Percentiles rank a stretch among this genome's conserved stretches.
phyloP scores from a whole-genome alignment of 768 basidiomycete genomes.

The Termitomyces eurrhizus region DNA sequence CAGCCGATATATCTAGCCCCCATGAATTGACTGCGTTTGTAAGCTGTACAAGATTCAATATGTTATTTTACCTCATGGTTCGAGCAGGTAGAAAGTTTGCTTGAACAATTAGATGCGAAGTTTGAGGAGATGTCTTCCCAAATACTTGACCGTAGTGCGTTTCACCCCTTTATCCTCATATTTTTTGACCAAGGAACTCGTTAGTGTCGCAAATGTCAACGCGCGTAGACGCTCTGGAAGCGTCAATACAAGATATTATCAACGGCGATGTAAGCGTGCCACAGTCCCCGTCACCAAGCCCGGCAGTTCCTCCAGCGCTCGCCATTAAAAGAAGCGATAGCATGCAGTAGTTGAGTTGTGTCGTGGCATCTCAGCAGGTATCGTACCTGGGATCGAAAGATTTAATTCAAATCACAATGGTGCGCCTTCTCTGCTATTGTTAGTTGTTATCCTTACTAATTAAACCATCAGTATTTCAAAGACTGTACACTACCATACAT shows the following conservation, averaged over 20 bases:
- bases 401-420: not conserved
- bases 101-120: conserved; percentile 84
- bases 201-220: conserved; percentile 92
- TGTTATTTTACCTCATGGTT: not conserved
- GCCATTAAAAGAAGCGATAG: conserved; percentile 42
- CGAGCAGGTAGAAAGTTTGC: conserved; percentile 76
- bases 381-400: not conserved
- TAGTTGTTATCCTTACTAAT: not conserved
- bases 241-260: conserved; percentile 90
- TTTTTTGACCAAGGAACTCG: conserved; percentile 4
- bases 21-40: conserved; percentile 95
- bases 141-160: conserved; percentile 78
- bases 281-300: conserved; percentile 54
- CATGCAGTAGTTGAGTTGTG: conserved; percentile 13
- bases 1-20: conserved; percentile 80
- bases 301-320: conserved; percentile 31
- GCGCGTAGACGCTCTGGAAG: conserved; percentile 85
- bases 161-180: conserved; percentile 18
- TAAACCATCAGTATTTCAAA: not conserved
- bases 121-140: conserved; percentile 94
- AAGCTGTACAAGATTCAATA: conserved; percentile 27
- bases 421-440: not conserved
- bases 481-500: not conserved
- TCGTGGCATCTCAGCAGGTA: not conserved
- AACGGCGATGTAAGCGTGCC: conserved; percentile 66